Evolutionary conservation across 176 grass and related monocot genomes (phyloP).

Genomic region (Phoenix dactylifera): DNA sequence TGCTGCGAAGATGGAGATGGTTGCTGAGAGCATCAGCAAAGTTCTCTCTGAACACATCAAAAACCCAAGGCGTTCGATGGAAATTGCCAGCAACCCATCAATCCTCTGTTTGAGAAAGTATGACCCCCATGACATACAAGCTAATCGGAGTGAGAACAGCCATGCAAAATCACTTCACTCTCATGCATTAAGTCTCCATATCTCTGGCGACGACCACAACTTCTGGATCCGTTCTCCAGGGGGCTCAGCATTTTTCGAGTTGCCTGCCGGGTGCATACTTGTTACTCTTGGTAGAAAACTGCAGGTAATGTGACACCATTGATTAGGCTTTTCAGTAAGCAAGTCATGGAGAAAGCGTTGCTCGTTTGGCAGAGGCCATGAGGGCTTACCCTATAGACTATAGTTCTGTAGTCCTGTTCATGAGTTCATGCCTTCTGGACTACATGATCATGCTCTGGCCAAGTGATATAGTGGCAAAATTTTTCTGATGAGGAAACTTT

Average conservation of each 20-base stretch:
- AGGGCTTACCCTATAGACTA: not conserved
- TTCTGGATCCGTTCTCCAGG: slow-evolving; percentile 42
- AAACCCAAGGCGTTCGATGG: slow-evolving; percentile 17
- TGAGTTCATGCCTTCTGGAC: not conserved
- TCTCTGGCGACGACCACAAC: slow-evolving; percentile 36
- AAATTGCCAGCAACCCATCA: slow-evolving; percentile 22
- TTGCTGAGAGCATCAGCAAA: slow-evolving; percentile 29
- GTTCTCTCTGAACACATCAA: slow-evolving; percentile 38
- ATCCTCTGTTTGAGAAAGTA: slow-evolving; percentile 47
- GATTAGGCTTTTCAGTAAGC: not conserved
- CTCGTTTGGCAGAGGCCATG: not conserved
- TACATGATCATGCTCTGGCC: not conserved
- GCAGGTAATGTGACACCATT: slow-evolving; percentile 32
- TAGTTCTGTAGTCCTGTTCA: too few species aligned
- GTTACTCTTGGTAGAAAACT: slow-evolving; percentile 62
- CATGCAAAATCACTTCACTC: slow-evolving; percentile 26
- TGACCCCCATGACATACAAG: slow-evolving; percentile 31
- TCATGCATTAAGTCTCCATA: slow-evolving; percentile 51
- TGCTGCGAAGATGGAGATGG: slow-evolving; percentile 40
- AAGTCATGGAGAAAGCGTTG: not conserved
- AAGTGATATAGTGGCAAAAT: not conserved
- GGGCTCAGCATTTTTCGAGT: slow-evolving; percentile 40
- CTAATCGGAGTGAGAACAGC: slow-evolving; percentile 23
- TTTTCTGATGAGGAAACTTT: slow-evolving; percentile 8
- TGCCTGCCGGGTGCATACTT: slow-evolving; percentile 51